These are phyloP conservation scores for Trypanosoma theileri DNA, from an alignment of 208 protist genomes.

Conservation along the genomic window DNA sequence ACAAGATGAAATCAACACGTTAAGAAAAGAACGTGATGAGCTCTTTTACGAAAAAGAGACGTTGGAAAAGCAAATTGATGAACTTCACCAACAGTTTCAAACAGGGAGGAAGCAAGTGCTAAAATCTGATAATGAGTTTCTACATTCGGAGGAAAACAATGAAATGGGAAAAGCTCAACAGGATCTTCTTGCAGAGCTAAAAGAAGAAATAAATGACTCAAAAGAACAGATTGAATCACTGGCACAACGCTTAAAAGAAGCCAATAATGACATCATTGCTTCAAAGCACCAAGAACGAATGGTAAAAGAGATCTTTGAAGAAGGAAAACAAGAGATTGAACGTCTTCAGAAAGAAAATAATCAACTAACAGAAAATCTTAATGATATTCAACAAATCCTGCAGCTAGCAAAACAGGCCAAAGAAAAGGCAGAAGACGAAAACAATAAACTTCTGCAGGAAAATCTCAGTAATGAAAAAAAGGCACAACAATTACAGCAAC, in stretches of 20 bases:
- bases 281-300: conserved; percentile 5
- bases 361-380: not conserved
- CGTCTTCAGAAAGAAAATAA: not conserved
- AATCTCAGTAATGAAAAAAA: not conserved
- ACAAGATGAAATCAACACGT: not conserved
- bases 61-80: conserved; percentile 18
- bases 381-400: not conserved
- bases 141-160: conserved; percentile 27
- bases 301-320: not conserved
- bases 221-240: conserved; percentile 7
- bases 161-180: conserved; percentile 12
- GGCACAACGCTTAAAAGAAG: not conserved
- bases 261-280: not conserved
- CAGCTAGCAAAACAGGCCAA: not conserved
- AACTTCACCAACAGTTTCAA: conserved; percentile 24
- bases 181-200: conserved; percentile 19
- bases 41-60: not conserved
- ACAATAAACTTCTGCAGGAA: not conserved
- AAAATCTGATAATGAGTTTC: conserved; percentile 34
- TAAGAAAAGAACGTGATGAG: conserved; percentile 10
- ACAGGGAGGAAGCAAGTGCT: conserved; percentile 34
- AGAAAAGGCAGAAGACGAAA: not conserved
- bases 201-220: conserved; percentile 27
- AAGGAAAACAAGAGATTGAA: not conserved
- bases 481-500: not conserved